Evolutionary conservation across 768 basidiomycete species (phyloP).

Genomic region (Daedalea quercina): DNA sequence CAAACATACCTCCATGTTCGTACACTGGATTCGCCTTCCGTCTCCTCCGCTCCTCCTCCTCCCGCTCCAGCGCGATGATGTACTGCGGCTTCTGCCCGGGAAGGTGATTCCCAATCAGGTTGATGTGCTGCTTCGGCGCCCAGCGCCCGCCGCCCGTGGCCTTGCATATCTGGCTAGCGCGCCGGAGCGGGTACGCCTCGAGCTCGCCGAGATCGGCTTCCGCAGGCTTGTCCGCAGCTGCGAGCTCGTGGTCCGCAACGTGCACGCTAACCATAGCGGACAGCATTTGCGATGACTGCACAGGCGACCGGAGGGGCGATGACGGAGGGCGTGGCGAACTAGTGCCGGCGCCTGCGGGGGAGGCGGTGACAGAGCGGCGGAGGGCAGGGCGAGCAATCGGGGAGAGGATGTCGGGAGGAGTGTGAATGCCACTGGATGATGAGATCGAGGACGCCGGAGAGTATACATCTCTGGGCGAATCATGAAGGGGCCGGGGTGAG

Average conservation of each 20-base stretch:
- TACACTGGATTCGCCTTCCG: constrained; percentile 58
- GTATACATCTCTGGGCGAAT: constrained; percentile 1
- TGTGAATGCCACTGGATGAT: constrained; percentile 25
- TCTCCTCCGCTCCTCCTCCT: constrained; percentile 46
- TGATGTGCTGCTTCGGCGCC: constrained; percentile 54
- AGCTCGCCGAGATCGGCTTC: constrained; percentile 43
- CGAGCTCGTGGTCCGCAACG: constrained; percentile 11
- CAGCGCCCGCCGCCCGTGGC: constrained; percentile 76
- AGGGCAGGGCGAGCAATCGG: constrained; percentile 9
- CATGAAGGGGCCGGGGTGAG: constrained; percentile 11
- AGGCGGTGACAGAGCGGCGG: constrained; percentile 23
- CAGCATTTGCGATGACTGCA: not conserved
- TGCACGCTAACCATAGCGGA: not conserved
- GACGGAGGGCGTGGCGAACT: constrained; percentile 17
- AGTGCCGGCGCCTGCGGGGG: constrained; percentile 10
- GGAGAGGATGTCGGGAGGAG: constrained; percentile 21
- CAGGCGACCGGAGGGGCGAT: constrained; percentile 11
- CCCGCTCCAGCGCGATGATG: constrained; percentile 64
- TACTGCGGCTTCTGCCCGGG: constrained; percentile 63
- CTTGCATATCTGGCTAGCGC: constrained; percentile 65
- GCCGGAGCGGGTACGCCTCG: constrained; percentile 65
- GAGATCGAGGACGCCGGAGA: constrained; percentile 5
- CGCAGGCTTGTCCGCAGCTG: not conserved
- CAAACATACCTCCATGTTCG: constrained; percentile 41
- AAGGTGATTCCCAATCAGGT: constrained; percentile 40